Conservation (phyloP, 306 rosid genomes). For the Ormosia emarginata region DNA sequence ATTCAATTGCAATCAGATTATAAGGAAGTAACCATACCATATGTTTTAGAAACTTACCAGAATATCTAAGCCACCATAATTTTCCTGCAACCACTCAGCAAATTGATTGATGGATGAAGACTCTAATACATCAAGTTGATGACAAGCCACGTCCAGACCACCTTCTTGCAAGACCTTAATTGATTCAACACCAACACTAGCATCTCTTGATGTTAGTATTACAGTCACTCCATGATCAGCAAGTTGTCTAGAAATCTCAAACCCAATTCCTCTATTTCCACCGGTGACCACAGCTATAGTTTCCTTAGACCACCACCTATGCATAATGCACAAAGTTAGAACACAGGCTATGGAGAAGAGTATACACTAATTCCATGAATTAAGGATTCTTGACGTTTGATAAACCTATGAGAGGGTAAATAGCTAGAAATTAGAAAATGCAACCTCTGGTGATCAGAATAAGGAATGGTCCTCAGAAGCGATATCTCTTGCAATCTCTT, state of each 20-base stretch:
- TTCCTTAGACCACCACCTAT: conserved; percentile 95
- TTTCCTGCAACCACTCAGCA: conserved; percentile 63
- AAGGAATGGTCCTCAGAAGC: conserved; percentile 85
- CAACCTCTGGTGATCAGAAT: conserved; percentile 86
- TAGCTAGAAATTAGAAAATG: background rate
- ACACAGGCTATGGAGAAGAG: background rate
- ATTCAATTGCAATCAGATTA: background rate
- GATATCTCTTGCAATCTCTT: conserved; percentile 77
- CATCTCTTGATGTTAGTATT: conserved; percentile 77
- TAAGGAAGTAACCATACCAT: background rate
- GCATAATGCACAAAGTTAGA: background rate
- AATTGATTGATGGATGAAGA: conserved; percentile 51
- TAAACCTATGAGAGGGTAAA: background rate
- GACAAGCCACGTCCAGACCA: conserved; percentile 66
- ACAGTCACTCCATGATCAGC: conserved; percentile 84
- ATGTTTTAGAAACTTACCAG: conserved; percentile 47
- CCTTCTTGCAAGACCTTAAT: conserved; percentile 85
- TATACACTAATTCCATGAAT: background rate
- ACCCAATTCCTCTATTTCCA: conserved; percentile 93
- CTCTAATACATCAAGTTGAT: conserved; percentile 77
- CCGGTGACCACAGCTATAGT: conserved; percentile 86
- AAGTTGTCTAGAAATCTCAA: conserved; percentile 74
- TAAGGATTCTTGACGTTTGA: background rate
- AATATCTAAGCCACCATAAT: conserved; percentile 78
- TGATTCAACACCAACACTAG: conserved; percentile 71